Evolutionary conservation across 2,329 filamentous ascomycete genomes (phyloP), one percentile per base, ranked within the genome.

Genomic region (Diaporthe sp.): DNA sequence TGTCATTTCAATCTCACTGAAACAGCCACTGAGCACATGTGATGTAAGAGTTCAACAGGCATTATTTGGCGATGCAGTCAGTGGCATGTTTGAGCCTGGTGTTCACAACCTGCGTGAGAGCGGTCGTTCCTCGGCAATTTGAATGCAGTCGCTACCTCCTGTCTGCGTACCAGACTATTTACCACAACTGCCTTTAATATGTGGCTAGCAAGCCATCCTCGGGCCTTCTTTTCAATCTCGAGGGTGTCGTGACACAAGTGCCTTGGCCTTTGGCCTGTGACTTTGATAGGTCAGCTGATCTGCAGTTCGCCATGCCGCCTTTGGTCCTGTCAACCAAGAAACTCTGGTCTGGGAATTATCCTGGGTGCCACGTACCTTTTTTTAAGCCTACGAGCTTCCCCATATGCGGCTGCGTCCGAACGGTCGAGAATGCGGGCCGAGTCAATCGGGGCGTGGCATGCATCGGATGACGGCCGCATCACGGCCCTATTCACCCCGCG

Each of bases 401-500:
- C 46, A 53, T 25, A 4, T n/a, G 65, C 65, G 31, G 46, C 46
- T 53, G 65, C 46, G 65, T 39, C 62, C 65, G 65, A 53, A 28
- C 44, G 31, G 46, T 68, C 46, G 46, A 53, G 46, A 51, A 28
- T 68, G 65, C 65, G 65, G 65, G 65, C 65, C 65, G 65, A 53
- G 65, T 31, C 53, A 22, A 39, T 34, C 31, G 46, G 62, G 46
- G 31, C 44, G 62, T 68, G 62, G 62, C 46, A 28, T 68, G 65
- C 65, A 68, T 68, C 65, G 62, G 62, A 68, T 37, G 44, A 19
- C 62, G 62, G 46, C 46, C 34, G 34, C 65, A 53, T 68, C 65
- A 53, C 46, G 65, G 65, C 65, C 65, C 31, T 68, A 68, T 42
- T 53, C 65, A 67, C 65, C 65, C 65, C 65, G 65, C 65, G 65